A percentile compares a stretch with the other conserved stretches of the same genome.
phyloP scores from a whole-genome alignment of 805 yeast genomes.

The Tanozyma kutaoensis region DNA sequence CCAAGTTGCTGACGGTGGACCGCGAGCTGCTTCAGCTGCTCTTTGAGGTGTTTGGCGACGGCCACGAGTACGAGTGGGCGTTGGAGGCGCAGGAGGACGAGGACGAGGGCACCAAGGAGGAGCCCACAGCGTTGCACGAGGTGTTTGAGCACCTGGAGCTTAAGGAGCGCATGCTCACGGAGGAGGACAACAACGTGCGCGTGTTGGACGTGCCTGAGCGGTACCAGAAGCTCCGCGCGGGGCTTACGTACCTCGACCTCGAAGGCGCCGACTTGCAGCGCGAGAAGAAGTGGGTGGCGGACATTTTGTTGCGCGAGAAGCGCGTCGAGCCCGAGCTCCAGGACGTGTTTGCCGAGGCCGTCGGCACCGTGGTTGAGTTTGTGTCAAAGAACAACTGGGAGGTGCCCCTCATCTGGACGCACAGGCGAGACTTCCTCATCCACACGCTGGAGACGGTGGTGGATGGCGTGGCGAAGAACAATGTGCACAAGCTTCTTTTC shows the following conservation, averaged over 20 bases:
- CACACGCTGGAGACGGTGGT: slow-evolving; percentile 26
- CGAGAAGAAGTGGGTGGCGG: slow-evolving; percentile 77
- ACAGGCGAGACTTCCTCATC: slow-evolving; percentile 79
- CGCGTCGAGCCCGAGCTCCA: slow-evolving; percentile 23
- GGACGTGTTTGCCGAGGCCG: slow-evolving; percentile 53
- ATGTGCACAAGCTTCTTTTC: slow-evolving; percentile 39
- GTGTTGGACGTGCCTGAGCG: slow-evolving; percentile 87
- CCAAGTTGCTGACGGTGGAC: slow-evolving; percentile 53
- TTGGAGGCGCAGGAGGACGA: slow-evolving; percentile 72
- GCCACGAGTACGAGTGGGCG: slow-evolving; percentile 97
- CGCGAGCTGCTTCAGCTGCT: slow-evolving; percentile 87
- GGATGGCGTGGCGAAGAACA: slow-evolving; percentile 19
- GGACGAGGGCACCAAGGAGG: slow-evolving; percentile 41
- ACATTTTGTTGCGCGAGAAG: slow-evolving; percentile 47
- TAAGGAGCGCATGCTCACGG: slow-evolving; percentile 82
- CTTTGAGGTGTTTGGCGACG: slow-evolving; percentile 93
- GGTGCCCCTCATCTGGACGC: slow-evolving; percentile 92
- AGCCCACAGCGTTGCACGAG: slow-evolving; percentile 58
- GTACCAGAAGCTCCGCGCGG: slow-evolving; percentile 63
- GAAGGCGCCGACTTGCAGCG: slow-evolving; percentile 51
- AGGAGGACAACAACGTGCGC: slow-evolving; percentile 80
- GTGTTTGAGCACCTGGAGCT: slow-evolving; percentile 93
- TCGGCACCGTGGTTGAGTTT: slow-evolving; percentile 57
- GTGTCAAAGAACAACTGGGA: slow-evolving; percentile 70
- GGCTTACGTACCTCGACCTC: slow-evolving; percentile 56